Evolutionary conservation across 495 filamentous ascomycete species (phyloP).

Genomic region (Talaromyces stipitatus): DNA sequence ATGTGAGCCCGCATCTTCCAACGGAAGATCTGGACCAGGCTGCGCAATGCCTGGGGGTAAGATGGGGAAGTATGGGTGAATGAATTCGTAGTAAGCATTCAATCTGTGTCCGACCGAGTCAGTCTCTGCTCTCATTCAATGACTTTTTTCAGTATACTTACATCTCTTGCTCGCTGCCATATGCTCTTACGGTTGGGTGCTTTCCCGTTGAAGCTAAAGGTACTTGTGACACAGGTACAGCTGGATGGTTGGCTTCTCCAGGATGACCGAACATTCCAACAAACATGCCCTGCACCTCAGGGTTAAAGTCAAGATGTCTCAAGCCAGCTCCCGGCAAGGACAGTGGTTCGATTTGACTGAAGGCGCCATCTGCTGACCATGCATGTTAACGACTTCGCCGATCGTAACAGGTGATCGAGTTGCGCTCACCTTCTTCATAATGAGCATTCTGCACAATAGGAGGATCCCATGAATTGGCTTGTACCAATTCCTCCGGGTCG

Average conservation of each 20-base stretch:
- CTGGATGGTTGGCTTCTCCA: slow-evolving; percentile 13
- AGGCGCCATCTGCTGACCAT: slow-evolving; percentile 7
- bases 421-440: slow-evolving; percentile 1
- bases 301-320: slow-evolving; percentile 30
- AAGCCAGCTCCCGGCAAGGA: slow-evolving; percentile 36
- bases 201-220: slow-evolving; percentile 21
- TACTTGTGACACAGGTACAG: slow-evolving; percentile 14
- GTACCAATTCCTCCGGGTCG: background rate
- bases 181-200: slow-evolving; percentile 29
- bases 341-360: slow-evolving; percentile 36
- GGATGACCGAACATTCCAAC: slow-evolving; percentile 24
- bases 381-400: background rate
- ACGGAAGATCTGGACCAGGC: slow-evolving; percentile 34
- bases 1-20: slow-evolving; percentile 33
- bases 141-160: slow-evolving; percentile 11
- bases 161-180: slow-evolving; percentile 37
- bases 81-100: slow-evolving; percentile 53
- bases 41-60: slow-evolving; percentile 43
- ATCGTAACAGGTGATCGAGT: background rate
- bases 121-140: background rate
- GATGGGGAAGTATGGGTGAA: slow-evolving; percentile 53
- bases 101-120: slow-evolving; percentile 26
- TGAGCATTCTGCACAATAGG: background rate
- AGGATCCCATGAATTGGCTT: background rate
- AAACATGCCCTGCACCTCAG: slow-evolving; percentile 32